Conservation (phyloP, 192 early-diverging fungal species). For the Backusella westeae region DNA sequence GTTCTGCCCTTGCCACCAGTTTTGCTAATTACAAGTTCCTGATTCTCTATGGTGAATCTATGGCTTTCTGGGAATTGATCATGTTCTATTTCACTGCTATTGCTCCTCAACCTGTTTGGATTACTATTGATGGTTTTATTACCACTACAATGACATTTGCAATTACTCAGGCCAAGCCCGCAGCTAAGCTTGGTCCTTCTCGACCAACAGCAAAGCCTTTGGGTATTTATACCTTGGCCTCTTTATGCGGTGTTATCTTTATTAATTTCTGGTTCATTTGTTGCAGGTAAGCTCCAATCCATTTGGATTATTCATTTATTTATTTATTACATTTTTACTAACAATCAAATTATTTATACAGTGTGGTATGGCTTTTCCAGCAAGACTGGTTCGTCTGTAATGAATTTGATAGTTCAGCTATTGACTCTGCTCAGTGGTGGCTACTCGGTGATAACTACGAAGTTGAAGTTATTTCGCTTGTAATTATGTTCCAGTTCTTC, state of each 20-base stretch:
- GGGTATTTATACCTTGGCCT: slow-evolving; percentile 68
- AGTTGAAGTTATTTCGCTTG: slow-evolving; percentile 57
- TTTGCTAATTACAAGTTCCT: slow-evolving; percentile 79
- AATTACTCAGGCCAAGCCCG: slow-evolving; percentile 63
- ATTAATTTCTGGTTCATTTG: slow-evolving; percentile 71
- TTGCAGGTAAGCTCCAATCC: slow-evolving; percentile 17
- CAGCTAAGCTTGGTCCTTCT: slow-evolving; percentile 48
- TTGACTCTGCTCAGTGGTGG: slow-evolving; percentile 75
- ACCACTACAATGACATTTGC: slow-evolving; percentile 62
- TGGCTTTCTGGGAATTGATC: slow-evolving; percentile 64
- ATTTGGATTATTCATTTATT: not conserved
- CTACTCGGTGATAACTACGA: slow-evolving; percentile 82
- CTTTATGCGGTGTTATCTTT: slow-evolving; percentile 63
- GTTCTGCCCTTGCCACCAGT: slow-evolving; percentile 70
- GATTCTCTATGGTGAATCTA: slow-evolving; percentile 70
- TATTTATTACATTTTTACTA: not conserved
- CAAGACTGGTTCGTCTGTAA: slow-evolving; percentile 77
- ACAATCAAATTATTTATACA: not conserved
- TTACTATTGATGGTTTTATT: slow-evolving; percentile 67
- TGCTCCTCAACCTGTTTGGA: slow-evolving; percentile 70
- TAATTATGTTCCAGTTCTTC: slow-evolving; percentile 71
- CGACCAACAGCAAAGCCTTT: slow-evolving; percentile 78
- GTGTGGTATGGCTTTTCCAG: slow-evolving; percentile 61
- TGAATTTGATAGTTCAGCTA: slow-evolving; percentile 68
- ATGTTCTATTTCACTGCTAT: slow-evolving; percentile 79